Percentiles rank a stretch among this genome's conserved stretches.
phyloP scores from a whole-genome alignment of 2,329 filamentous ascomycete species.

The Xylariaceae sp. region DNA sequence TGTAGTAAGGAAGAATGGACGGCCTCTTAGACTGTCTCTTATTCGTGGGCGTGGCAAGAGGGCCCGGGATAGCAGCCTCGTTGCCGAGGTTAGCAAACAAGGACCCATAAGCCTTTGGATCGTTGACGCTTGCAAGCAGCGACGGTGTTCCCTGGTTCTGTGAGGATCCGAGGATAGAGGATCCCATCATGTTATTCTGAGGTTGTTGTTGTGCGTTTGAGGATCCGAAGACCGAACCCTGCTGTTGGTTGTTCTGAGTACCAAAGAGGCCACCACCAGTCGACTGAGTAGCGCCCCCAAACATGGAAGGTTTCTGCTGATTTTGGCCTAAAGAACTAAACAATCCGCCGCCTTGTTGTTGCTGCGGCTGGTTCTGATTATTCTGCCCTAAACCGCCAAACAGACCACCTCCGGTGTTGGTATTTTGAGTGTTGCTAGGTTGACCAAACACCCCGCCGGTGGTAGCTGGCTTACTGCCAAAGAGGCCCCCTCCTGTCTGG shows the following conservation, averaged over 20 bases:
- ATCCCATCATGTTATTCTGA: constrained; percentile 48
- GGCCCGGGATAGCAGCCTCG: constrained; percentile 74
- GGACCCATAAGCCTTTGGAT: constrained; percentile 87
- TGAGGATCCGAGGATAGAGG: constrained; percentile 62
- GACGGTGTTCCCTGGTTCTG: constrained; percentile 56
- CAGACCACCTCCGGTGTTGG: constrained; percentile 48
- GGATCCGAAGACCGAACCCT: constrained; percentile 49
- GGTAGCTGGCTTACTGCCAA: constrained; percentile 44
- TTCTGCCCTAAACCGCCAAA: constrained; percentile 50
- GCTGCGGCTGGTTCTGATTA: constrained; percentile 44
- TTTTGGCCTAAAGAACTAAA: constrained; percentile 56
- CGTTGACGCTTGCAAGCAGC: constrained; percentile 78
- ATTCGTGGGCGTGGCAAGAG: constrained; percentile 85
- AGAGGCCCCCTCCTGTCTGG: constrained; percentile 47
- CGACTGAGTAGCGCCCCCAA: constrained; percentile 49
- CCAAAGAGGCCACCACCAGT: constrained; percentile 59
- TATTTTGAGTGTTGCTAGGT: constrained; percentile 40
- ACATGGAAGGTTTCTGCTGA: constrained; percentile 59
- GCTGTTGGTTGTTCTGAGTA: constrained; percentile 48
- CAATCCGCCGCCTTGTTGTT: constrained; percentile 43
- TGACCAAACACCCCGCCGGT: constrained; percentile 49
- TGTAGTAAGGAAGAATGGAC: constrained; percentile 82
- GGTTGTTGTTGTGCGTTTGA: constrained; percentile 53
- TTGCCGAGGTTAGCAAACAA: constrained; percentile 75
- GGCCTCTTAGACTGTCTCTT: constrained; percentile 75